Base-by-base conservation (phyloP, 2,329 filamentous ascomycete genomes). In the Verticillium nubilum region DNA sequence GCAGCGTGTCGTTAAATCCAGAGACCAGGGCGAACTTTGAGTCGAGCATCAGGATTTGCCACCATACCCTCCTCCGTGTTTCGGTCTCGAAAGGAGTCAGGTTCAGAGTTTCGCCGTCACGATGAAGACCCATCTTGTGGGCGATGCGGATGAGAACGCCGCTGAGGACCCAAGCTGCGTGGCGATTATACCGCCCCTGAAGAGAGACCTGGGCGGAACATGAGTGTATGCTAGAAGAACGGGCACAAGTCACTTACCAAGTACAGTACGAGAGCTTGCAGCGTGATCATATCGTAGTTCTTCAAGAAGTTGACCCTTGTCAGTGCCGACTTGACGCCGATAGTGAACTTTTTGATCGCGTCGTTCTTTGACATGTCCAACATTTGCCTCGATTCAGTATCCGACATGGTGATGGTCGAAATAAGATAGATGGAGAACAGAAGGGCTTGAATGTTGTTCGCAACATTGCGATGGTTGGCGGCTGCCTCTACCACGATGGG, bases 21-120 rank as follows among this genome's bases (percentile, higher is more conserved):
- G 84, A 85, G 60, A 83, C 74, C 60, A 86, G 71, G 50, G 83
- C 84, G 59, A 81, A 81, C 63, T 83, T 81, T 52, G 79, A 75
- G 62, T 87, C 85, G 57, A 84, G 75, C 59, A 86, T 74, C 55
- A 85, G 76, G 27, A 88, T 80, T 66, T 85, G 80, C 85, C 85
- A 87, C 86, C 86, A 90, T 23, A 89, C 76, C 6, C 87, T 77
- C 52, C 86, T 76, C n/a, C 86, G 80, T 78, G 89, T 88, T 67
- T 90, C 86, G 2, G 82, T 82, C 65, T 89, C 86, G 64, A 88
- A 87, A 0, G 85, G 83, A 0, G 80, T 76, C 2, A 88, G 74
- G 1, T 80, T 80, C 5, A 86, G 74, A 19, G 73, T 70, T 61
- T 81, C 79, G 35, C 85, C 86, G 61, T 89, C 86, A 13, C 83